Base-by-base conservation (phyloP, 1,284 basidiomycete genomes). In the Schizophyllum commune region DNA sequence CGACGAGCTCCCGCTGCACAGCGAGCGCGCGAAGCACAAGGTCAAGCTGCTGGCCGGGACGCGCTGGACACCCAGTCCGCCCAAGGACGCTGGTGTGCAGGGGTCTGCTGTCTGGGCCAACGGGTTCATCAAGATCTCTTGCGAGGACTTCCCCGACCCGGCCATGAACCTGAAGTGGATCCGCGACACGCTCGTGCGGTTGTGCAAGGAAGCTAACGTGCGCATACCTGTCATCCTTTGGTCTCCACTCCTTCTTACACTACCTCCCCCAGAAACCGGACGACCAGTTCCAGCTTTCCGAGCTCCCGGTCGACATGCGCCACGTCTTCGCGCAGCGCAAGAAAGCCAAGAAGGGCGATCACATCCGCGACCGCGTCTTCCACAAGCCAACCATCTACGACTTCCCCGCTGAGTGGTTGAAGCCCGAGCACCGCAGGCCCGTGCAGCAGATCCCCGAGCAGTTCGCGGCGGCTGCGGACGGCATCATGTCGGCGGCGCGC, bases 111-210 rank as follows among this genome's bases (percentile, higher is more conserved):
- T 73, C 51, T 83, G 82, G 67, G 80, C 78, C 61, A 81, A 91
- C 61, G 92, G 92, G 8, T 94, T 83, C 74, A 78, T 96, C 71
- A 94, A 93, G 75, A 91, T 96, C 62, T 83, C 89, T 1, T 92
- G 90, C 70, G 94, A 94, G 68, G 83, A 89, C 70, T 93, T 92
- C 72, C 84, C 86, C 3, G 79, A 84, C 66, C 80, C 85, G 1
- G 79, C 84, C 22, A 88, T 91, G 89, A 96, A 96, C 73, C 73
- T 94, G 66, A 94, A 94, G 72, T 92, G 89, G 86, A 88, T 86
- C 21, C 89, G 88, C 67, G 92, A 95, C 68, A 81, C 84, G 9
- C 72, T 96, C 58, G 88, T 93, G 68, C 75, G 80, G 63, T 74
- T 96, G 52, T 73, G 94, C 63, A 74, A 73, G 13, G 85, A 88